These are phyloP conservation scores for Thalassia testudinum DNA, from an alignment of 116 monocot genomes.

Conservation along the genomic window DNA sequence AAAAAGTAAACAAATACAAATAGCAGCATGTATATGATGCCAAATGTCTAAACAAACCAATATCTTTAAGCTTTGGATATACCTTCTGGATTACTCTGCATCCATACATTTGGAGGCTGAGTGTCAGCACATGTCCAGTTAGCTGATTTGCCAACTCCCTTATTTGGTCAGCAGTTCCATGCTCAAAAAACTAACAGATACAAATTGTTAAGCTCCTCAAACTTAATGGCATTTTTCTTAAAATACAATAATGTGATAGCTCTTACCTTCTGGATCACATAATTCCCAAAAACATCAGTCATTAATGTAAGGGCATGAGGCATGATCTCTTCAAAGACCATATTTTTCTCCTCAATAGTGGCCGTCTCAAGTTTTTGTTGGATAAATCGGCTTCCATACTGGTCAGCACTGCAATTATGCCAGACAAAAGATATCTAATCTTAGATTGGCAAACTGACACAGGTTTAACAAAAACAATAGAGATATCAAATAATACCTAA, in stretches of 20 bases:
- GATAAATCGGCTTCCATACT: slow-evolving; percentile 84
- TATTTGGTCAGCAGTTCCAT: slow-evolving; percentile 56
- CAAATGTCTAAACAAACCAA: too few relatives aligned
- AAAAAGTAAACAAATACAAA: too few relatives aligned
- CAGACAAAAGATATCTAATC: too few relatives aligned
- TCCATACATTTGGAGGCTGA: slow-evolving; percentile 86
- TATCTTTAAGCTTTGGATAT: too few relatives aligned
- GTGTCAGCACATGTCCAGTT: slow-evolving; percentile 48
- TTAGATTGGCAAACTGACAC: too few relatives aligned
- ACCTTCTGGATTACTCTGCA: slow-evolving; percentile 92
- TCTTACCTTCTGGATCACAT: slow-evolving; percentile 73
- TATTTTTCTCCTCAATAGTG: slow-evolving; percentile 21
- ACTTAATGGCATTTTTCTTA: too few relatives aligned
- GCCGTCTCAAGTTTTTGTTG: slow-evolving; percentile 85
- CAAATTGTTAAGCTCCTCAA: background rate
- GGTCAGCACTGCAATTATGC: slow-evolving; percentile 75
- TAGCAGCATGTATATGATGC: too few relatives aligned
- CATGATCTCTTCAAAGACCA: slow-evolving; percentile 76
- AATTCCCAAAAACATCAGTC: slow-evolving; percentile 96
- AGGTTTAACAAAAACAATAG: too few relatives aligned
- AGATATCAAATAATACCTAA: too few relatives aligned
- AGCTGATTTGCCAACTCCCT: slow-evolving; percentile 63
- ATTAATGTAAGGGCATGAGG: slow-evolving; percentile 67
- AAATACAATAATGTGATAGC: too few relatives aligned
- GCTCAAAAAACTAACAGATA: slow-evolving; percentile 55